Conservation (phyloP, 495 filamentous ascomycete species). For the Margaritispora aquatica region DNA sequence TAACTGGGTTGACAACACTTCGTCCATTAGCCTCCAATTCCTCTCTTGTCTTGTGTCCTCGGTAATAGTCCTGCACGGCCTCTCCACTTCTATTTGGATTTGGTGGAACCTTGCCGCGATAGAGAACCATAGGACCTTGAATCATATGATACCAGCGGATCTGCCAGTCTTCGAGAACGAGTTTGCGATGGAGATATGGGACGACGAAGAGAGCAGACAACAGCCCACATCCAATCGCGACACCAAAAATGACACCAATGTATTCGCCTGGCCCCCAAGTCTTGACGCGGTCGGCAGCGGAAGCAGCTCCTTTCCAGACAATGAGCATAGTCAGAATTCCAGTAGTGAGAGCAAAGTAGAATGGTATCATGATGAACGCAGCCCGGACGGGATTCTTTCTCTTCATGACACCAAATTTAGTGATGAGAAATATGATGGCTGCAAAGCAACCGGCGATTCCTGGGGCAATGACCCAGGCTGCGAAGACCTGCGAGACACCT, state of each 20-base stretch:
- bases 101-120: conserved; percentile 42
- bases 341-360: conserved; percentile 45
- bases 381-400: conserved; percentile 48
- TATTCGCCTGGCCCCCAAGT: conserved; percentile 41
- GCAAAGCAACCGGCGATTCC: conserved; percentile 54
- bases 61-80: background rate
- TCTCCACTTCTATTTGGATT: background rate
- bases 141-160: conserved; percentile 52
- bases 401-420: conserved; percentile 57
- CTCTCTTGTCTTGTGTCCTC: background rate
- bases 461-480: conserved; percentile 32
- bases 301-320: conserved; percentile 47
- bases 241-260: conserved; percentile 8
- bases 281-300: conserved; percentile 33
- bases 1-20: background rate
- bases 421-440: conserved; percentile 54
- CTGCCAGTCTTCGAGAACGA: conserved; percentile 49
- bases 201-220: conserved; percentile 53
- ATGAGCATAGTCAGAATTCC: conserved; percentile 22
- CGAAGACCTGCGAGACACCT: conserved; percentile 50
- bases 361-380: conserved; percentile 51
- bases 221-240: conserved; percentile 53
- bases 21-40: background rate
- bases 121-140: conserved; percentile 48
- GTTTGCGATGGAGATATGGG: conserved; percentile 54